Conservation (phyloP, 192 early-diverging fungal species). For the Entomortierella chlamydospora region DNA sequence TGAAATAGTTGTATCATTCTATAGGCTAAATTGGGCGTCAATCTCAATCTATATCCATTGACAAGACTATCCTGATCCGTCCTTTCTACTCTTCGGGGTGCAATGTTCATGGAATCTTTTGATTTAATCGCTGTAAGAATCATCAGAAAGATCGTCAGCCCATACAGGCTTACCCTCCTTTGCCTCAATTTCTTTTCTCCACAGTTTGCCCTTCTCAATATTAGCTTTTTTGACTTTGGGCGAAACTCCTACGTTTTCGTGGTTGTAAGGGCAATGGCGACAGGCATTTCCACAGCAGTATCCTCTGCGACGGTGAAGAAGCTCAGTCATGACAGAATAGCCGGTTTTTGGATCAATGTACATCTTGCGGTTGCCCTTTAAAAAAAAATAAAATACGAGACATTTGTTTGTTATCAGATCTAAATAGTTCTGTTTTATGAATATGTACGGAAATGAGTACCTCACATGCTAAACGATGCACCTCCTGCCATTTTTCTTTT, state of each 20-base stretch:
- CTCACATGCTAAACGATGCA: conserved; percentile 45
- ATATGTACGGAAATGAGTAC: conserved; percentile 10
- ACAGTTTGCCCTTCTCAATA: conserved; percentile 34
- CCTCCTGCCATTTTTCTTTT: conserved; percentile 50
- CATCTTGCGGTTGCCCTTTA: conserved; percentile 56
- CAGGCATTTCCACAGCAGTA: conserved; percentile 77
- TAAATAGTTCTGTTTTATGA: too few species aligned
- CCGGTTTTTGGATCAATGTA: conserved; percentile 77
- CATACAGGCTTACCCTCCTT: conserved; percentile 50
- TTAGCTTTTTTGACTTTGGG: conserved; percentile 54
- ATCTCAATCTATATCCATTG: neutral
- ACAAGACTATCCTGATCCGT: neutral
- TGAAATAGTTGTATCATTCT: neutral
- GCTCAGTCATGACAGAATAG: conserved; percentile 73
- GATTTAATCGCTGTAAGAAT: conserved; percentile 29
- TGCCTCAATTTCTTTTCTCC: conserved; percentile 46
- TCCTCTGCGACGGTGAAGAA: conserved; percentile 67
- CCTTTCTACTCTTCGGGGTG: too few species aligned
- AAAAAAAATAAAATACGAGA: neutral
- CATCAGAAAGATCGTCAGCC: conserved; percentile 36
- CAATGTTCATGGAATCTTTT: neutral
- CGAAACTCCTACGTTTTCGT: conserved; percentile 72
- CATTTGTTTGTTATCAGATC: neutral
- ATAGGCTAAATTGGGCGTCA: too few species aligned
- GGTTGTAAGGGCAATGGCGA: conserved; percentile 71